phyloP scores from a whole-genome alignment of 2,329 filamentous ascomycete genomes.

The Monilinia polystroma region DNA sequence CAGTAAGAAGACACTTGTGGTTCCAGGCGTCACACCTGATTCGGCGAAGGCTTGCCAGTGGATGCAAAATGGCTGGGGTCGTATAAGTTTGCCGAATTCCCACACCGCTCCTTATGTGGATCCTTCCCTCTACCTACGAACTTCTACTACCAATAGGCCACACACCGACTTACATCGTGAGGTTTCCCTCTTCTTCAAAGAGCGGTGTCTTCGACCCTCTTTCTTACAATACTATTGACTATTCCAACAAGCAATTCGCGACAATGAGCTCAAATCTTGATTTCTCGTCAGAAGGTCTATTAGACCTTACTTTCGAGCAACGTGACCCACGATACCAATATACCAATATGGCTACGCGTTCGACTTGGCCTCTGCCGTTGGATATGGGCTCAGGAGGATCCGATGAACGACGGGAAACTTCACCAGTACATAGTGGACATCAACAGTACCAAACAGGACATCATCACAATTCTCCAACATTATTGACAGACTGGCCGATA shows the following conservation, averaged over 20 bases:
- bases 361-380: slow-evolving; percentile 40
- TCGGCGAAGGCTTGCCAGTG: slow-evolving; percentile 21
- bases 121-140: slow-evolving; percentile 28
- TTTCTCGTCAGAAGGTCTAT: slow-evolving; percentile 61
- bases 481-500: slow-evolving; percentile 62
- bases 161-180: slow-evolving; percentile 40
- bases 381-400: slow-evolving; percentile 39
- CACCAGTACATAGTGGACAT: slow-evolving; percentile 46
- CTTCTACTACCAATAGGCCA: slow-evolving; percentile 32
- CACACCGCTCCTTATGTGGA: slow-evolving; percentile 37
- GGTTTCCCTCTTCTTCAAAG: slow-evolving; percentile 38
- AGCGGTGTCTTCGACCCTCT: slow-evolving; percentile 40
- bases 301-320: slow-evolving; percentile 61
- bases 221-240: slow-evolving; percentile 49
- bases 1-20: slow-evolving; percentile 22
- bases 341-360: slow-evolving; percentile 44
- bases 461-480: slow-evolving; percentile 46
- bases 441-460: slow-evolving; percentile 46
- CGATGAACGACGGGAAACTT: slow-evolving; percentile 39
- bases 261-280: slow-evolving; percentile 57
- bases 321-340: slow-evolving; percentile 55
- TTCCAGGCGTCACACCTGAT: slow-evolving; percentile 21
- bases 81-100: slow-evolving; percentile 26
- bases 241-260: slow-evolving; percentile 38
- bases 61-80: slow-evolving; percentile 27